Conservation (phyloP, 2,329 filamentous ascomycete species). For the Aspergillus piperis region DNA sequence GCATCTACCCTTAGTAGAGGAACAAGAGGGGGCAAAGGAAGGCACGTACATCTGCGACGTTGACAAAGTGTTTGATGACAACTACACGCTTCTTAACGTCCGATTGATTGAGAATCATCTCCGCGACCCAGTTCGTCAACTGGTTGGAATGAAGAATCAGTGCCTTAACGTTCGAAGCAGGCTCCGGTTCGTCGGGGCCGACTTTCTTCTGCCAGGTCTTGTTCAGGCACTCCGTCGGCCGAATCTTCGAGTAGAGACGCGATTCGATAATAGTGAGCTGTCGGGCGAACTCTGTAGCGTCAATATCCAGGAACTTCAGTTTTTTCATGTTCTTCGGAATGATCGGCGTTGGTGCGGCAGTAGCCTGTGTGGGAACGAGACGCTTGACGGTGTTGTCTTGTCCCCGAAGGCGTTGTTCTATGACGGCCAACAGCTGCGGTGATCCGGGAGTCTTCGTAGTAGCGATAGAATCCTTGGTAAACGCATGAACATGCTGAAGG, state of each 20-base stretch:
- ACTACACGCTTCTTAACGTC: slow-evolving; percentile 96
- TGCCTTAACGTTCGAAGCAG: slow-evolving; percentile 91
- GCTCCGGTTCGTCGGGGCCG: slow-evolving; percentile 67
- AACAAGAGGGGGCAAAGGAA: background rate
- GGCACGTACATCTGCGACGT: slow-evolving; percentile 78
- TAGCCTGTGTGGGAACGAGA: slow-evolving; percentile 81
- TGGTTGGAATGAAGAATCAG: slow-evolving; percentile 98
- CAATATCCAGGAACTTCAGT: slow-evolving; percentile 96
- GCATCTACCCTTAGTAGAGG: slow-evolving; percentile 6
- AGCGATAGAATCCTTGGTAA: slow-evolving; percentile 88
- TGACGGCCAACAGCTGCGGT: slow-evolving; percentile 76
- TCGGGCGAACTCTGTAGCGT: slow-evolving; percentile 92
- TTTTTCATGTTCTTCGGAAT: slow-evolving; percentile 99
- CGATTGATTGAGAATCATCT: slow-evolving; percentile 94
- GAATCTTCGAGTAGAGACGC: slow-evolving; percentile 90
- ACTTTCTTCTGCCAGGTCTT: slow-evolving; percentile 99
- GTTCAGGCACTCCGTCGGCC: slow-evolving; percentile 91
- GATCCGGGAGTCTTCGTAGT: slow-evolving; percentile 91
- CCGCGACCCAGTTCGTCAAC: slow-evolving; percentile 98
- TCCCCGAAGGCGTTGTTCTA: slow-evolving; percentile 85
- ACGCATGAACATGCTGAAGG: slow-evolving; percentile 84
- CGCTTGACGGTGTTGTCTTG: slow-evolving; percentile 85
- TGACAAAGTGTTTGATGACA: slow-evolving; percentile 97
- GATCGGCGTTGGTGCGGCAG: slow-evolving; percentile 81
- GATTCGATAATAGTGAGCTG: slow-evolving; percentile 98